Evolutionary conservation across 2,329 filamentous ascomycete species (phyloP), one percentile per base, ranked within the genome.

Genomic region (Monosporascus sp.): DNA sequence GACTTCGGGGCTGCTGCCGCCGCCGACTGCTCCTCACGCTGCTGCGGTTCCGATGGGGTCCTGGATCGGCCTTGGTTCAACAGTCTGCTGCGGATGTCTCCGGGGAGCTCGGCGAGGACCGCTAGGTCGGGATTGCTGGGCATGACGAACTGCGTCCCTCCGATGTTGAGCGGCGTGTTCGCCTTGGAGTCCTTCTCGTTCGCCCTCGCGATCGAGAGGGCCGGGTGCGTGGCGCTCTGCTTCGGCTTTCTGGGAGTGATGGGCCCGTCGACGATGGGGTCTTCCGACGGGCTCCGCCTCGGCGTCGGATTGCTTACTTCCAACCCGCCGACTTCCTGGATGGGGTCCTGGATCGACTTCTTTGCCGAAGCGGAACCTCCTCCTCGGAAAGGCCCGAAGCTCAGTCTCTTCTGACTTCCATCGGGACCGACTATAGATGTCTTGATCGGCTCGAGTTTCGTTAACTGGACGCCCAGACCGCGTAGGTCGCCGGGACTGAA

Each of bases 401-500:
- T 83, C 20, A 97, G 76, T 48, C 82, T 86, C 58, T 81, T 86
- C 68, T 97, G 93, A 63, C 91, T 96, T 56, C 88, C 84, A 51
- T 91, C 85, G 2, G 78, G 69, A 1, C 74, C 80, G n/a, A 79
- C 73, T 1, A 70, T 63, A 2, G 77, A 74, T 17, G 72, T 65
- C 64, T 89, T 96, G 63, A 94, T 74, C 0, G 88, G 84, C 62
- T 97, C 91, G 4, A 99, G 78, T 68, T 91, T 97, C 16, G 91
- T 94, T 84, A 97, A 88, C 67, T 97, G 93, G 1, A 97, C 82
- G 0, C 94, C 94, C 9, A 99, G 77, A 0, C 94, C 94, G 64
- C 94, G 83, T n/a, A 99, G 78, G 67, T 99, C 94, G 9, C 93
- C 94, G 0, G 94, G 91, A 2, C 88, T 89, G 63, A 97, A 91